A percentile compares a stretch with the other conserved stretches of the same genome.
Evolutionary conservation across 2,329 filamentous ascomycete genomes (phyloP).

Genomic region (Hypomyces rosellus): DNA sequence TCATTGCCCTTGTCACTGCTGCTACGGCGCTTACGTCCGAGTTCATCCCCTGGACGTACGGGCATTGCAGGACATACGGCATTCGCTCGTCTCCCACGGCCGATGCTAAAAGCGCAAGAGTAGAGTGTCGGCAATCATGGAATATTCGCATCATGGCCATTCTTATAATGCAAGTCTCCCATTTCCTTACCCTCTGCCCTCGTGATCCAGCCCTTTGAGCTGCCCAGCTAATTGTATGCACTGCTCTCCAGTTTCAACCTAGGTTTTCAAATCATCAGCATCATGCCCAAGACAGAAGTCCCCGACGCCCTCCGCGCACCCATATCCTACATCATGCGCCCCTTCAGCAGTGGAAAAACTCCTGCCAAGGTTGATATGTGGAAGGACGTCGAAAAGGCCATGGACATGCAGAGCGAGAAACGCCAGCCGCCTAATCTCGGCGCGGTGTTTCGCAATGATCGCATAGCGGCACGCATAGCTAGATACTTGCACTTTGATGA

Average conservation of each 20-base stretch:
- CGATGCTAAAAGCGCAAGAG: too few species aligned
- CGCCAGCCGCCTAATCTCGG: not conserved
- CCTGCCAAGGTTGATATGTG: not conserved
- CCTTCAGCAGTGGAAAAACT: not conserved
- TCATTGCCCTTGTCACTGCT: too few species aligned
- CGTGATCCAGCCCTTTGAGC: too few species aligned
- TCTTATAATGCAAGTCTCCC: not conserved
- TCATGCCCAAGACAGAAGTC: not conserved
- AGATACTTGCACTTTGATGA: constrained; percentile 14
- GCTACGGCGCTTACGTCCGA: too few species aligned
- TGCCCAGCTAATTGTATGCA: too few species aligned
- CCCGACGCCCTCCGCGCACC: not conserved
- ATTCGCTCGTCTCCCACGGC: too few species aligned
- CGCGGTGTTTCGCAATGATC: constrained; percentile 5
- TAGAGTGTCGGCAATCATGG: too few species aligned
- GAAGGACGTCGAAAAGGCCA: not conserved
- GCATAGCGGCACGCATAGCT: constrained; percentile 4
- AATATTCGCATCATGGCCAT: not conserved
- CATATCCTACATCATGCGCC: constrained; percentile 3
- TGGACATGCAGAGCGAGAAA: not conserved
- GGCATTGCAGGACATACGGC: too few species aligned
- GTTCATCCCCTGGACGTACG: too few species aligned
- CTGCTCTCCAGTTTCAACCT: not conserved
- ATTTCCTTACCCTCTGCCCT: not conserved
- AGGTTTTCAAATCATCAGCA: not conserved